phyloP scores from a whole-genome alignment of 2,329 filamentous ascomycete species.

The Fusarium brachygibbosum region DNA sequence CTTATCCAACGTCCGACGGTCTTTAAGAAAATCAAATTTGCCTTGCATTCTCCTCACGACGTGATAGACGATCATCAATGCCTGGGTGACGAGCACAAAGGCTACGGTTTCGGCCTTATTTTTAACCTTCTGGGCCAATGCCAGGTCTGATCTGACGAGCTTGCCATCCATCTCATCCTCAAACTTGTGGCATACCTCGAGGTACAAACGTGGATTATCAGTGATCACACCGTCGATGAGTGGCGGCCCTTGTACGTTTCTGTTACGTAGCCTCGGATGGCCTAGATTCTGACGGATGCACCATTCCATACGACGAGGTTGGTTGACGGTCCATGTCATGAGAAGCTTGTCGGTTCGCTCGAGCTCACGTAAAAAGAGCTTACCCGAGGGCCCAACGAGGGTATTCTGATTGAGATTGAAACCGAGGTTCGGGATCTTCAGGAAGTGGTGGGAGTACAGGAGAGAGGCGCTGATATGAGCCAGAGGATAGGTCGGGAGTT shows the following conservation, averaged over 20 bases:
- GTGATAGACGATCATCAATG: constrained; percentile 45
- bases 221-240: constrained; percentile 85
- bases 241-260: constrained; percentile 13
- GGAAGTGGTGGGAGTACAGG: constrained; percentile 78
- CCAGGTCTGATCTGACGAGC: constrained; percentile 13
- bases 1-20: constrained; percentile 37
- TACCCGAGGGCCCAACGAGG: constrained; percentile 77
- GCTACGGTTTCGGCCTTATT: constrained; percentile 36
- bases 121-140: constrained; percentile 30
- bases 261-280: constrained; percentile 52
- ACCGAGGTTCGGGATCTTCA: constrained; percentile 73
- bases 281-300: constrained; percentile 63
- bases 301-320: constrained; percentile 84
- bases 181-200: constrained; percentile 67
- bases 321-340: constrained; percentile 90
- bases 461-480: constrained; percentile 78
- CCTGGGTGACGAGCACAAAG: constrained; percentile 37
- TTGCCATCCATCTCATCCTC: constrained; percentile 54
- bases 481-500: constrained; percentile 73
- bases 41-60: constrained; percentile 46
- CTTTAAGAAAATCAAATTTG: constrained; percentile 49
- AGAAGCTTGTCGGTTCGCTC: constrained; percentile 66
- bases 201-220: constrained; percentile 80
- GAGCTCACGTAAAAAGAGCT: constrained; percentile 74
- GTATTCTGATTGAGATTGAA: constrained; percentile 83